These are phyloP conservation scores for Cryptosporidium canis DNA, from an alignment of 169 alveolate species.

Conservation along the genomic window DNA sequence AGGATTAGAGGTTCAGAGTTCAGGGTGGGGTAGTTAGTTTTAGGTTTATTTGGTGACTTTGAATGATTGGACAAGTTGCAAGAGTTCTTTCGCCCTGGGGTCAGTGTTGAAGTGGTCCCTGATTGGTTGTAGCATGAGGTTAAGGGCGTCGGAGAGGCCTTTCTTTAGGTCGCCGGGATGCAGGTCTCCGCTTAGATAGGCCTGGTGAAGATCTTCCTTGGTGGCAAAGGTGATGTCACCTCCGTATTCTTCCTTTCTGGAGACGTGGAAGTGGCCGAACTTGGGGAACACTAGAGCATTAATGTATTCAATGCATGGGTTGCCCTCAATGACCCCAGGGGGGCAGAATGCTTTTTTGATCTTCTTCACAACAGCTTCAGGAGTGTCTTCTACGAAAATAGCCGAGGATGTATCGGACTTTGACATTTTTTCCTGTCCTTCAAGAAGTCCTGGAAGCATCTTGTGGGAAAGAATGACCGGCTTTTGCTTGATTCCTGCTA, in stretches of 20 bases:
- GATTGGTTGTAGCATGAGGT: constrained; percentile 94
- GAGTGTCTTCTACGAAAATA: constrained; percentile 97
- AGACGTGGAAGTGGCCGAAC: constrained; percentile 67
- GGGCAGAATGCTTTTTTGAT: constrained; percentile 97
- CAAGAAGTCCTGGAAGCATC: constrained; percentile 95
- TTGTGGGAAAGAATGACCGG: constrained; percentile 94
- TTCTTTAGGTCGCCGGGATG: constrained; percentile 96
- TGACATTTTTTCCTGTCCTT: constrained; percentile 98
- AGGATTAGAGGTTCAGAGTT: not conserved
- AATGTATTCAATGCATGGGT: constrained; percentile 95
- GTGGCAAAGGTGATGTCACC: constrained; percentile 86
- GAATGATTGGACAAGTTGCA: constrained; percentile 84
- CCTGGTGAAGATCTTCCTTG: constrained; percentile 88
- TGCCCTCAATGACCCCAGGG: constrained; percentile 87
- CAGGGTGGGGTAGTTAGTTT: not conserved
- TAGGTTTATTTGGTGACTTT: constrained; percentile 79
- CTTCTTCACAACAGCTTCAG: constrained; percentile 87
- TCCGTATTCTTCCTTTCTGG: constrained; percentile 70
- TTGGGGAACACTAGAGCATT: constrained; percentile 86
- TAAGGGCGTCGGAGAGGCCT: constrained; percentile 88
- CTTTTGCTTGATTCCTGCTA: constrained; percentile 82
- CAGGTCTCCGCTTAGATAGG: constrained; percentile 87
- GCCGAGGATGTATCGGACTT: constrained; percentile 96
- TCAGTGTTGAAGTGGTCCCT: constrained; percentile 92
- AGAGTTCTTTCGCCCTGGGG: constrained; percentile 89